phyloP scores from a whole-genome alignment of 1,284 basidiomycete genomes.

The Tilletia walkeri region DNA sequence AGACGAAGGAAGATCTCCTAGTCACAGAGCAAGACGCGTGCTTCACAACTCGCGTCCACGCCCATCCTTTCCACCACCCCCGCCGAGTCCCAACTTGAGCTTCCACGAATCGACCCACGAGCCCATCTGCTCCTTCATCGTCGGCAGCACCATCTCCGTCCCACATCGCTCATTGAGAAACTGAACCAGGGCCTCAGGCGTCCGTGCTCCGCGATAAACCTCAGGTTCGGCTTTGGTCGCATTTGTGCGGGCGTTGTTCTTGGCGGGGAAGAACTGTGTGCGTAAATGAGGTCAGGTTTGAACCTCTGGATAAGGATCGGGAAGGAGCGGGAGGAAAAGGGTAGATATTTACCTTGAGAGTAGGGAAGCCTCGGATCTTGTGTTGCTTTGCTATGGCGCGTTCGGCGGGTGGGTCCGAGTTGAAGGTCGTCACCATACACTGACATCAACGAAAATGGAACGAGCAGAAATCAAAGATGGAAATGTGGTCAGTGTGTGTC shows the following conservation, averaged over 20 bases:
- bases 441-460: not conserved
- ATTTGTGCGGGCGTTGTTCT: not conserved
- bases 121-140: not conserved
- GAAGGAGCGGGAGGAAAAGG: too few species aligned
- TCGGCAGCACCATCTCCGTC: slow-evolving; percentile 10
- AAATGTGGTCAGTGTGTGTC: too few species aligned
- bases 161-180: slow-evolving; percentile 14
- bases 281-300: too few species aligned
- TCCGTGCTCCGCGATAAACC: slow-evolving; percentile 2
- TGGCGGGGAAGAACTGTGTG: slow-evolving; percentile 2
- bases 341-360: not conserved
- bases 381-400: slow-evolving; percentile 9
- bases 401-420: slow-evolving; percentile 11
- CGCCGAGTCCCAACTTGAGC: not conserved
- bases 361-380: slow-evolving; percentile 12
- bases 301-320: too few species aligned
- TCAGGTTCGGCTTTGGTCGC: slow-evolving; percentile 1
- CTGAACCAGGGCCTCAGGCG: slow-evolving; percentile 3
- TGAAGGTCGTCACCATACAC: slow-evolving; percentile 10
- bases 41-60: too few species aligned
- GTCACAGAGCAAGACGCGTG: too few species aligned
- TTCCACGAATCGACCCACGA: not conserved
- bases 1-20: too few species aligned
- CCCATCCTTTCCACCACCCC: too few species aligned
- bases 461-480: not conserved